A percentile compares a stretch with the other conserved stretches of the same genome.
Evolutionary conservation across 1,284 basidiomycete species (phyloP).

Genomic region (Tilletiaria anomala): DNA sequence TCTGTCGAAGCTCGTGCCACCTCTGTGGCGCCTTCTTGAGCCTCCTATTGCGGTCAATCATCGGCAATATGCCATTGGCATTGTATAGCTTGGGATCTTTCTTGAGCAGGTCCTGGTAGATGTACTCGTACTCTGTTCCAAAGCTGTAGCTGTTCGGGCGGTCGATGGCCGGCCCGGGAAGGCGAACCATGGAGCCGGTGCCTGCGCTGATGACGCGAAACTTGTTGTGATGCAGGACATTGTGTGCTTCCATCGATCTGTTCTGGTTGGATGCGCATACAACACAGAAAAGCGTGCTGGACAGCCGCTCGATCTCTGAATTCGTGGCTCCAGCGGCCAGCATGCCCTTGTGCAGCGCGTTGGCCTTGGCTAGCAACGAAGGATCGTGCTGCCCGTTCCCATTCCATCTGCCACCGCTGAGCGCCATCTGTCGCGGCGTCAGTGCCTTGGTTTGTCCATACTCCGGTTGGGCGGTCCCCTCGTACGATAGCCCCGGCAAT

Average conservation of each 20-base stretch:
- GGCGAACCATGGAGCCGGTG: constrained; percentile 87
- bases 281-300: constrained; percentile 61
- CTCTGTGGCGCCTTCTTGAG: constrained; percentile 86
- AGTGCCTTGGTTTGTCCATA: too few species aligned
- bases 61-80: constrained; percentile 89
- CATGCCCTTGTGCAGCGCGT: too few species aligned
- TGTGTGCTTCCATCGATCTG: constrained; percentile 96
- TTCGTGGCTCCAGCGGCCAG: constrained; percentile 3
- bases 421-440: constrained; percentile 1
- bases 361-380: neutral
- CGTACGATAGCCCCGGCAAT: neutral
- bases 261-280: constrained; percentile 98
- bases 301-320: constrained; percentile 46
- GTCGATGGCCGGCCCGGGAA: constrained; percentile 91
- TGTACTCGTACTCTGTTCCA: constrained; percentile 93
- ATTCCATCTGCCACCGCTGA: neutral
- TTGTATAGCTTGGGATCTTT: constrained; percentile 76
- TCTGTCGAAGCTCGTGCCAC: constrained; percentile 78
- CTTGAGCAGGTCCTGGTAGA: constrained; percentile 75
- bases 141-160: constrained; percentile 95
- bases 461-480: neutral
- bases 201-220: constrained; percentile 84
- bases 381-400: neutral
- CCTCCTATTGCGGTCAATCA: constrained; percentile 89
- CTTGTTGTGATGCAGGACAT: constrained; percentile 72